Base-by-base conservation (phyloP, 495 filamentous ascomycete species). In the Rostrohypoxylon terebratum region DNA sequence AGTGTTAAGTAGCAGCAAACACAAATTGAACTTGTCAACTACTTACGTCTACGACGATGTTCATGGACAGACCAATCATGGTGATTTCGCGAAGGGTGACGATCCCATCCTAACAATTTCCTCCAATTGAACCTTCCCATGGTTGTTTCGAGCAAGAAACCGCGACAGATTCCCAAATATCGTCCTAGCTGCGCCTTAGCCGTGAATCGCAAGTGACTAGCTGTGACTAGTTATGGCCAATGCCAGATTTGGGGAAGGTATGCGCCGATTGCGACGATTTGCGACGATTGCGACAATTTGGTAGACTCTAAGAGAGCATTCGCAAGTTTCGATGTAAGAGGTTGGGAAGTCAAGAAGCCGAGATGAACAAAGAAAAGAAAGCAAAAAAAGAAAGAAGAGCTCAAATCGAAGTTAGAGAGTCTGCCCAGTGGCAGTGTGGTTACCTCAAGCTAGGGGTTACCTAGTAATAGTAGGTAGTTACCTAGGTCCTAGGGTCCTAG, bases 31-130 rank as follows among this genome's bases (percentile, higher is more conserved):
- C 20, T 45, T 5, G 2, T 45, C 18, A 20, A 20, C n/a, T 45
- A 80, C 83, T 70, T 65, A 84, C 82, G 77, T 38, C 77, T 78
- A 40, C 80, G 76, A 20, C 79, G 73, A 25, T 77, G 78, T 45
- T 83, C 83, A 25, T 78, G 68, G 66, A 79, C 73, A 59, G 81
- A 81, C 68, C 74, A 68, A 6, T 83, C 77, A 69, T 75, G 77
- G 63, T 82, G 77, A 28, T 68, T 66, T 5, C 68, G 75, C 28
- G 67, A 63, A 1, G 75, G 73, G 45, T 82, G 80, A 62, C 69
- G 72, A 67, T 84, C 82, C 82, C 82, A 84, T 33, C 83, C 82
- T 0, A 85, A 75, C 5, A 84, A 63, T 18, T 74, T 74, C 55
- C 74, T 68, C 81, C 78, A 84, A 63, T 64, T 79, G 50, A 81